These are phyloP conservation scores for Alternaria gaisen DNA, from an alignment of 2,329 filamentous ascomycete genomes.

Conservation along the genomic window DNA sequence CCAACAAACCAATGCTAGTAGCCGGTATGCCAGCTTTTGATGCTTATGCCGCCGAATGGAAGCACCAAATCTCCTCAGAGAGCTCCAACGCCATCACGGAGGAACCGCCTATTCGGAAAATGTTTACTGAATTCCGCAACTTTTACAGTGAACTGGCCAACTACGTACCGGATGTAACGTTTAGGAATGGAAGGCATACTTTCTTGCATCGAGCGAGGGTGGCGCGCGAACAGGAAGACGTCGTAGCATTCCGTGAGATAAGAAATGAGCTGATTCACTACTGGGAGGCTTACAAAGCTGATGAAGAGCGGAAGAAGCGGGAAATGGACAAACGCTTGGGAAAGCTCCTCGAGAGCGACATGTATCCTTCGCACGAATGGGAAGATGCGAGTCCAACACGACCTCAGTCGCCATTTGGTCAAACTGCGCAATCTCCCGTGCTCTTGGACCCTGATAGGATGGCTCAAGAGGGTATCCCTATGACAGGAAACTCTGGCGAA, in stretches of 20 bases:
- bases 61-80: slow-evolving; percentile 21
- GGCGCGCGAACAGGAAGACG: slow-evolving; percentile 45
- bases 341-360: slow-evolving; percentile 37
- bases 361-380: slow-evolving; percentile 32
- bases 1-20: slow-evolving; percentile 18
- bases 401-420: not conserved
- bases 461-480: slow-evolving; percentile 24
- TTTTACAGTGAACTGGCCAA: slow-evolving; percentile 38
- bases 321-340: slow-evolving; percentile 30
- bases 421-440: slow-evolving; percentile 10
- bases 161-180: slow-evolving; percentile 25
- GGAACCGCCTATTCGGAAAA: slow-evolving; percentile 37
- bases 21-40: slow-evolving; percentile 31
- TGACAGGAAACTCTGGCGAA: slow-evolving; percentile 12
- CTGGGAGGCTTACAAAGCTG: slow-evolving; percentile 41
- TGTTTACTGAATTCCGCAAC: slow-evolving; percentile 47
- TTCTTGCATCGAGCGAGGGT: slow-evolving; percentile 48
- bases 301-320: slow-evolving; percentile 33
- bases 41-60: slow-evolving; percentile 35
- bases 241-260: slow-evolving; percentile 37
- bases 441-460: slow-evolving; percentile 19
- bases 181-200: slow-evolving; percentile 22
- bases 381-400: slow-evolving; percentile 6
- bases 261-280: slow-evolving; percentile 40
- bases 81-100: slow-evolving; percentile 14